Evolutionary conservation across 75 land plant genomes (phyloP), one percentile per base, ranked within the genome.

Genomic region (Pseudotsuga menziesii): DNA sequence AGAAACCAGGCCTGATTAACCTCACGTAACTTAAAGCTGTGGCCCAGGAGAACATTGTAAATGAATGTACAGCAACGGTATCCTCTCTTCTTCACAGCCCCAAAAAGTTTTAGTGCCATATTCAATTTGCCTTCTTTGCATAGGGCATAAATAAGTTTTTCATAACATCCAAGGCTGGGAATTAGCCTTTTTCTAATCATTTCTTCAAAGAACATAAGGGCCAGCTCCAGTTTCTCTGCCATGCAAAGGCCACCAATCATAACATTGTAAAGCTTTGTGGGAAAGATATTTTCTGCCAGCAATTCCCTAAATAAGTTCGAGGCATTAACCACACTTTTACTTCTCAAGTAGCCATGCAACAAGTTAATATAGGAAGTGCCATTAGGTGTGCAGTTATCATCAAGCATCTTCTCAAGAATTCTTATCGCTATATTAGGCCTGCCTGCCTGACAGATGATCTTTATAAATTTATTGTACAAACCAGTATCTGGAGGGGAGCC

Each of bases 221-320:
- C 90, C 17, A 76, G 39, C 20, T 85, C 78, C 32, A 61, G 41
- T 75, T 75, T 85, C 14, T 74, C 78, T 23, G 74, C 80, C 61
- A 76, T 76, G 75, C 90, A 85, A 54, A 90, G 83, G 72, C 90
- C 90, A 70, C 61, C 57, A 61, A 90, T 73, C 82, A 90, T 76
- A n/a, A 69, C 8, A 57, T 85, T 79, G 78, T 78, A 90, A 5
- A 88, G 41, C 70, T 82, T 90, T 25, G 67, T 71, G 23, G 82
- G 70, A 5, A 74, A 64, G 54, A 54, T n/a, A 66, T 79, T 61
- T 61, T 73, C 79, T 57, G 41, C 58, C 2, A 56, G 12, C 55
- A 90, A 54, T 22, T 75, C 57, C 16, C 56, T 27, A 58, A 90
- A 90, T 29, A 83, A 83, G 32, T 70, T 67, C 17, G 82, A 4